Conservation (phyloP, 768 basidiomycete genomes). For the Boletus rubescentipes region DNA sequence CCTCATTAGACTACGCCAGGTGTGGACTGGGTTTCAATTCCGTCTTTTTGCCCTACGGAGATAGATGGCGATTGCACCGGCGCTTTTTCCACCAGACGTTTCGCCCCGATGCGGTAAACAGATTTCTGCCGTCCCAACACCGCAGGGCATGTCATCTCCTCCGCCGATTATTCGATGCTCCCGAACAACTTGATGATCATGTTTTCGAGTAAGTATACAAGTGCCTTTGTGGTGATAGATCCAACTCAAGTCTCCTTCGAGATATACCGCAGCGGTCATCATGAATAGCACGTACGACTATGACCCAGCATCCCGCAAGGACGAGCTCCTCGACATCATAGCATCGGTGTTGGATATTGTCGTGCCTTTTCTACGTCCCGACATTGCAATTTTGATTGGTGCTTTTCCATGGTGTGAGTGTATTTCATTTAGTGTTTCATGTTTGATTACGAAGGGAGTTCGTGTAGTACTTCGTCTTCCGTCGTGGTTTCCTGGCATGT, state of each 20-base stretch:
- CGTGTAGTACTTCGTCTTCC: conserved; percentile 6
- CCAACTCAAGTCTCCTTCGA: background rate
- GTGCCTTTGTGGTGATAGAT: background rate
- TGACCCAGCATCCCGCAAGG: background rate
- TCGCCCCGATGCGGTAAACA: background rate
- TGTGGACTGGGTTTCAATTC: conserved; percentile 1
- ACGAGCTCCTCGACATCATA: conserved; percentile 1
- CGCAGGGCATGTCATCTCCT: conserved; percentile 5
- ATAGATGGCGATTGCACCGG: conserved; percentile 15
- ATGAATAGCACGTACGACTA: conserved; percentile 9
- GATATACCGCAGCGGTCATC: conserved; percentile 3
- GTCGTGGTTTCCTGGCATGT: conserved; percentile 4
- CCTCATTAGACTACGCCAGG: background rate
- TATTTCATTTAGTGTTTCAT: background rate
- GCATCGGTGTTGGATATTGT: background rate
- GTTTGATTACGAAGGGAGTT: background rate
- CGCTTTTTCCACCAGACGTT: conserved; percentile 16
- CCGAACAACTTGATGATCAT: background rate
- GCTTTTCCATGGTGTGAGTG: conserved; percentile 3
- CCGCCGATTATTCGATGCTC: background rate
- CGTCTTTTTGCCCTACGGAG: background rate
- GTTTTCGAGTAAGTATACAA: conserved; percentile 6
- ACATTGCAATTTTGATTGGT: background rate
- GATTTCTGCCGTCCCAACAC: background rate
- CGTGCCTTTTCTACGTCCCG: background rate